Percentiles rank a stretch among this genome's conserved stretches.
phyloP scores from a whole-genome alignment of 2,329 filamentous ascomycete genomes.

The Aquanectria penicillioides region DNA sequence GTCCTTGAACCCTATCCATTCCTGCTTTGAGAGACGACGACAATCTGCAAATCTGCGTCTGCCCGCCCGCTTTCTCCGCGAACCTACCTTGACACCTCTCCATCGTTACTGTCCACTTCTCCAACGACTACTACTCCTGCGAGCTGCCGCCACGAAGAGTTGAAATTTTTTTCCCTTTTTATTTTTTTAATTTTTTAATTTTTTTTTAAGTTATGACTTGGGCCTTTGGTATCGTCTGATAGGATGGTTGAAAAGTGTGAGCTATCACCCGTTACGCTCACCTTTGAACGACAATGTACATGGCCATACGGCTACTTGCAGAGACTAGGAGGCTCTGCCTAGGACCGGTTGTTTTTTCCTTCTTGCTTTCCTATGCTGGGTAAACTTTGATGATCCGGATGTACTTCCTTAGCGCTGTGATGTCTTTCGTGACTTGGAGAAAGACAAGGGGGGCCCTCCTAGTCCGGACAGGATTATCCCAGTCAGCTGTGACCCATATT shows the following conservation, averaged over 20 bases:
- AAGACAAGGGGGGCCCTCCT: background rate
- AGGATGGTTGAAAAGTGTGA: conserved; percentile 5
- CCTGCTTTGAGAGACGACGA: too few species aligned
- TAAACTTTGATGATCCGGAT: too few species aligned
- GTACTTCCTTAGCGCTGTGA: background rate
- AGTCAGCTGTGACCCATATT: conserved; percentile 9
- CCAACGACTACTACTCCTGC: conserved; percentile 36
- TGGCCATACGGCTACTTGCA: conserved; percentile 19
- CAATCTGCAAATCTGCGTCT: conserved; percentile 13
- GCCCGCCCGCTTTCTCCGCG: conserved; percentile 21
- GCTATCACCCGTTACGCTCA: conserved; percentile 5
- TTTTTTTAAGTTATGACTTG: background rate
- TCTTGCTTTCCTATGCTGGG: background rate
- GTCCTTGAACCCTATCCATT: too few species aligned
- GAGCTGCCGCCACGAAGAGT: conserved; percentile 15
- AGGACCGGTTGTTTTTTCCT: conserved; percentile 7
- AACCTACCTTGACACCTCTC: conserved; percentile 33
- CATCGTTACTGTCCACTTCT: background rate
- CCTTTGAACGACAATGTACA: conserved; percentile 7
- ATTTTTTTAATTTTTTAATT: too few species aligned
- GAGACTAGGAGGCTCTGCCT: conserved; percentile 8
- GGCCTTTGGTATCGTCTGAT: background rate
- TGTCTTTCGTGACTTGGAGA: too few species aligned
- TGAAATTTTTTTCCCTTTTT: background rate
- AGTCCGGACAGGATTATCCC: conserved; percentile 14